Evolutionary conservation across 2,329 filamentous ascomycete species (phyloP).

Genomic region (Ophiocordyceps camponoti-saundersi): DNA sequence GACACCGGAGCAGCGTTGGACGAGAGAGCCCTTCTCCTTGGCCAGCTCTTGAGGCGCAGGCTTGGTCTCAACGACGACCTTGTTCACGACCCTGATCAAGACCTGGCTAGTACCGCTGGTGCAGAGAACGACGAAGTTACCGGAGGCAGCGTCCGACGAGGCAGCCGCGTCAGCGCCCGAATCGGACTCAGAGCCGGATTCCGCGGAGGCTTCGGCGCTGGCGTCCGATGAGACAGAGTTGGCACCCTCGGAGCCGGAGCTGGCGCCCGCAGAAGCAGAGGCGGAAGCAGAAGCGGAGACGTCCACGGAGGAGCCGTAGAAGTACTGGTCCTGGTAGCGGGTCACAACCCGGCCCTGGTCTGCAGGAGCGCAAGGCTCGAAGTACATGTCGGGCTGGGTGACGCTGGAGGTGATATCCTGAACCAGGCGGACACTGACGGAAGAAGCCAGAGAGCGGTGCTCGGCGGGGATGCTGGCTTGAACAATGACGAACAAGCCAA

Average conservation of each 20-base stretch:
- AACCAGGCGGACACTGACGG: background rate
- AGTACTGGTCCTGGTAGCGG: background rate
- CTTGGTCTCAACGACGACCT: background rate
- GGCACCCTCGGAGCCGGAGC: background rate
- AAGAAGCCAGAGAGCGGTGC: background rate
- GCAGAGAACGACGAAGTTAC: background rate
- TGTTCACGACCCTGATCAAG: background rate
- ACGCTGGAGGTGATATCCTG: background rate
- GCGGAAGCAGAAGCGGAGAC: background rate
- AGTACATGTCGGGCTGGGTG: background rate
- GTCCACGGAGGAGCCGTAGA: background rate
- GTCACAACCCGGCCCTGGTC: background rate
- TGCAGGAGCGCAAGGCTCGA: background rate
- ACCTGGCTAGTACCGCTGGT: background rate
- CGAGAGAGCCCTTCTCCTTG: background rate
- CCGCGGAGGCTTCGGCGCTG: background rate
- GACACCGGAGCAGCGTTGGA: background rate
- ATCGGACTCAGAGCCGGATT: background rate
- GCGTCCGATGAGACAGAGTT: background rate
- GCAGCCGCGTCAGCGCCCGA: background rate
- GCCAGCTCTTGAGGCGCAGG: background rate
- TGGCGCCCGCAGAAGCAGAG: background rate
- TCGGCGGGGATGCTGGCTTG: background rate
- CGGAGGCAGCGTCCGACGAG: background rate
- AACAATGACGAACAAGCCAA: background rate